A percentile compares a stretch with the other conserved stretches of the same genome.
Evolutionary conservation across 331 rosid genomes (phyloP).

Genomic region (Pyrus hybrid): DNA sequence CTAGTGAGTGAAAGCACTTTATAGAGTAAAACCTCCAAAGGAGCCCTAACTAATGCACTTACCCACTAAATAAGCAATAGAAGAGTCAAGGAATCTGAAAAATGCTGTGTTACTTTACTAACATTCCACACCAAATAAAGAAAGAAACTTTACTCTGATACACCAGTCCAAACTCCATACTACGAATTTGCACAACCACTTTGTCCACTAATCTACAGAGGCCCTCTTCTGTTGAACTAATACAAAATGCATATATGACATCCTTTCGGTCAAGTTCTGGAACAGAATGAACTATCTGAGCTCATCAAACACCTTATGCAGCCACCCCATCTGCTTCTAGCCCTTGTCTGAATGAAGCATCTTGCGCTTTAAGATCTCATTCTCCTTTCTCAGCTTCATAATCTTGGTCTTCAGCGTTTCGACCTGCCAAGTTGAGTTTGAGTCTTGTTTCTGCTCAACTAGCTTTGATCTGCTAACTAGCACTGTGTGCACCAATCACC

Average conservation of each 20-base stretch:
- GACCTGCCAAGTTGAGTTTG: slow-evolving; percentile 37
- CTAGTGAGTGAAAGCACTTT: no score
- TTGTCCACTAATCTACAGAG: not conserved
- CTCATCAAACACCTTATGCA: not conserved
- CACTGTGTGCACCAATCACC: slow-evolving; percentile 30
- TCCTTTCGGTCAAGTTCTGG: no score
- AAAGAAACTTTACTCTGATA: not conserved
- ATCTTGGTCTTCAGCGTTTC: slow-evolving; percentile 58
- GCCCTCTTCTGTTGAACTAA: no score
- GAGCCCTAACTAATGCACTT: not conserved
- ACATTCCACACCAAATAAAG: not conserved
- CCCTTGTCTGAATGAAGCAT: slow-evolving; percentile 18
- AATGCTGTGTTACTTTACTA: not conserved
- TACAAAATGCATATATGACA: no score
- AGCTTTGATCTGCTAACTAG: slow-evolving; percentile 45
- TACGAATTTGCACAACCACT: not conserved
- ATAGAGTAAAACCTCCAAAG: no score
- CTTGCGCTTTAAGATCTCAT: slow-evolving; percentile 45
- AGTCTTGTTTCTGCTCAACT: slow-evolving; percentile 44
- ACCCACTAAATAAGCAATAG: not conserved
- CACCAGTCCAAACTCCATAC: not conserved
- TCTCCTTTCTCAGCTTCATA: slow-evolving; percentile 51
- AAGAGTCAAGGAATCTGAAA: not conserved
- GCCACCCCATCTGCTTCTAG: not conserved
- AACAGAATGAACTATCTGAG: not conserved